These are phyloP conservation scores for Pelargonium exstipulatum DNA, from an alignment of 441 rosid genomes.

Conservation along the genomic window DNA sequence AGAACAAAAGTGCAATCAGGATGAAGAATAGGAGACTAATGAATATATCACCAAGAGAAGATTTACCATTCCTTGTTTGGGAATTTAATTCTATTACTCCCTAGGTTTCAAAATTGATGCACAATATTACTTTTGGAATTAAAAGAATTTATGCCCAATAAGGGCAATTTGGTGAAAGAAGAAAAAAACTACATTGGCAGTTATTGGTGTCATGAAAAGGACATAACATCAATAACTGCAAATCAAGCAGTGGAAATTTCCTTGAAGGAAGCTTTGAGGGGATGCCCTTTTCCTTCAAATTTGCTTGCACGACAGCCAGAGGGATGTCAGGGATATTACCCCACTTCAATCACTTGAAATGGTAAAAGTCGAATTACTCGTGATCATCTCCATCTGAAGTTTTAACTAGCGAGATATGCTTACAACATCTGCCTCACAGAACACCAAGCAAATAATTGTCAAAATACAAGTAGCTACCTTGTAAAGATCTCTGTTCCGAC, in stretches of 20 bases:
- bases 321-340: background rate
- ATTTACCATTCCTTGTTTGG: background rate
- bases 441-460: background rate
- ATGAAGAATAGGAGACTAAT: background rate
- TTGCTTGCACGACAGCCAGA: background rate
- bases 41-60: background rate
- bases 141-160: no score
- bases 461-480: conserved; percentile 44
- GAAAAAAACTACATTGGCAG: no score
- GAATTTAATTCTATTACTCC: background rate
- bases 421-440: background rate
- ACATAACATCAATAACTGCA: no score
- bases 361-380: background rate
- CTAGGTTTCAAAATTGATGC: background rate
- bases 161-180: no score
- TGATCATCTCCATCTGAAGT: background rate
- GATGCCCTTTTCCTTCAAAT: background rate
- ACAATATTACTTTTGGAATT: background rate
- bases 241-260: background rate
- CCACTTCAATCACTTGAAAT: background rate
- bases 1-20: background rate
- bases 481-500: conserved; percentile 65
- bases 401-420: background rate
- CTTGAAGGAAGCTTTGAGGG: background rate
- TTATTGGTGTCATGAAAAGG: no score